Evolutionary conservation across 192 early-diverging fungal species (phyloP), one percentile per base, ranked within the genome.

Genomic region (Backusella tuberculispora): DNA sequence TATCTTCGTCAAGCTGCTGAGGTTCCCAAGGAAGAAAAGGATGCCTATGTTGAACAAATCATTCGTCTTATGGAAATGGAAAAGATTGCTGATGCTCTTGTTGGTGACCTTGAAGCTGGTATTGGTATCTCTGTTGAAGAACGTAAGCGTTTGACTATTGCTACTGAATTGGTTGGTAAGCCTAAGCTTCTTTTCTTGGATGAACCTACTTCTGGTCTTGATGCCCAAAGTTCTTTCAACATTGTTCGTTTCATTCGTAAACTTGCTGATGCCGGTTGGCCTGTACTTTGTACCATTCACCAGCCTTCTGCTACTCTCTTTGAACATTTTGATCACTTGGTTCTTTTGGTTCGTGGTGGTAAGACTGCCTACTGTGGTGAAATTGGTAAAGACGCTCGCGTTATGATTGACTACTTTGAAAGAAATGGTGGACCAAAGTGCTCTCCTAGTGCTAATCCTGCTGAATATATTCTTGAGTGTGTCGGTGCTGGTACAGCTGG

Each of bases 91-190:
- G 88, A 92, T 71, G 91, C 92, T 19, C 67, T 92, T 26, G 85
- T 97, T 47, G 95, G 95, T 71, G 84, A 89, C 41, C 81, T 89
- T 5, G 92, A 91, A 60, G 82, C 87, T 13, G 85, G 86, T 72
- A 75, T 92, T 76, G 95, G 95, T 74, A 94, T 96, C 65, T 92
- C 91, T 38, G 90, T 95, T 6, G 95, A 94, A 69, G 94, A 97
- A 81, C 93, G 93, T 81, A 92, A 95, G 78, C 90, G 95, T 45
- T 84, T 97, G 34, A 93, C 92, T 9, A 94, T 98, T 70, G 96
- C 89, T 56, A 85, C 92, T 46, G 94, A 97, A 80, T 86, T 97
- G 40, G 89, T 96, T 14, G 87, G 93, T 19, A 85, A 91, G 83
- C 91, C 92, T 17, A 88, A 91, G 76, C 79, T 93, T 46, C 87